Evolutionary conservation across 1,139 yeast genomes (phyloP), one percentile per base, ranked within the genome.

Genomic region (Yamadazyma spencermartinsiae): DNA sequence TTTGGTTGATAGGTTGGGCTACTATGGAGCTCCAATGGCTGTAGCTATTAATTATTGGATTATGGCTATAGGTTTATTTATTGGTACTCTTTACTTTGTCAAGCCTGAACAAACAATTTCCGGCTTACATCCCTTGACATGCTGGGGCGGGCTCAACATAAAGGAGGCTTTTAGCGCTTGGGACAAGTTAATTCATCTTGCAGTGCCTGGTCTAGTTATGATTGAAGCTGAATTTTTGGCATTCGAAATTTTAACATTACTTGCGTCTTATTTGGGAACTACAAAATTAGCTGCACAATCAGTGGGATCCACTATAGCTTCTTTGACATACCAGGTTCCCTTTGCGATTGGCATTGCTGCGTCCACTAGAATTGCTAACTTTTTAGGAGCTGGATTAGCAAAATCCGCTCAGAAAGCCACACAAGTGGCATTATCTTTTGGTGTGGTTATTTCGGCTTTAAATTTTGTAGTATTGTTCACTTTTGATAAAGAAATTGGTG

Each of bases 341-440:
- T 78, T 77, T 54, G 82, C 81, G 7, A 74, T 78, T 37, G 79
- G 82, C 3, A 78, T 78, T 50, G 82, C 82, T 2, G 69, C 79
- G 3, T 74, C 80, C 2, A 76, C 83, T 2, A 65, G 83, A 50
- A 74, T 78, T 43, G 82, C 82, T 20, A 77, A 77, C 50, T 77
- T 70, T 44, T 63, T 78, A 43, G 83, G 83, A 16, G 81, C 82
- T 10, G 77, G 74, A 5, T 56, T 76, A 37, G 72, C 69, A 4
- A 49, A 55, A 2, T 65, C 78, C 11, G 81, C 82, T 7, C 60
- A 60, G 39, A 63, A 55, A 4, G 59, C 80, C 1, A 72, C 81
- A 3, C 55, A 62, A 39, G 77, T 76, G 27, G 65, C 79, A 1
- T 57, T 76, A 34, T 40, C 58, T 2, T 71, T 75, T 50, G 80